Base-by-base conservation (phyloP, 768 basidiomycete species). In the Tricholoma matsutake region DNA sequence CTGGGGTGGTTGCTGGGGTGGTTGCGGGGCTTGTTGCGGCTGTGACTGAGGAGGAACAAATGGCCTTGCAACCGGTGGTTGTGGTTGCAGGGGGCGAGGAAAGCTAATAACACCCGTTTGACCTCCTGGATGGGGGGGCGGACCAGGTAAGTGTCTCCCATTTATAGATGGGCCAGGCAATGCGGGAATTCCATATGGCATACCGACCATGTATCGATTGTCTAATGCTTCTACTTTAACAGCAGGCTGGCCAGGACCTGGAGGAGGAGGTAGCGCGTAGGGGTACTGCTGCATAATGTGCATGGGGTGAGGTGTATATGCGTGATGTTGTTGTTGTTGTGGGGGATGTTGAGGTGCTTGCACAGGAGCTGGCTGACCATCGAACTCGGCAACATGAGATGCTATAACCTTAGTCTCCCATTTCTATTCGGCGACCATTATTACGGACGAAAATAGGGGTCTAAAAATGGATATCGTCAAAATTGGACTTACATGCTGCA, bases 311-410 rank as follows among this genome's bases (percentile, higher is more conserved):
- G 83, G 81, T 6, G 82, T 83, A 65, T 84, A 86, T 52, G 79
- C 75, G 60, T 83, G 80, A 47, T 83, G 82, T 47, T 78, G 82
- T 25, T 25, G 22, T 25, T 25, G 77, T 31, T 76, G 73, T 1
- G 78, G 75, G 29, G 81, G 82, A 43, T 78, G 81, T 47, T 78
- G 81, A 3, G 81, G 73, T 34, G 74, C 76, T 5, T 73, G 76
- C 8, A 75, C 66, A 1, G 79, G 71, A 13, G 75, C 16, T 66
- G 76, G 76, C n/a, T 53, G 51, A 16, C 84, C 76, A 71, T 92
- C 91, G 72, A 97, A 98, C 66, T 98, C 94, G 56, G 97, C 97
- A 20, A 97, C 96, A 68, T 91, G 88, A 2, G 94, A 96, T n/a
- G 88, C 88, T 39, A 97, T 84, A 54, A 99, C 88, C 73, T 97